Percentiles rank a stretch among this genome's conserved stretches.
Evolutionary conservation across 1,284 basidiomycete genomes (phyloP).

Genomic region (Phlebopus sp.): DNA sequence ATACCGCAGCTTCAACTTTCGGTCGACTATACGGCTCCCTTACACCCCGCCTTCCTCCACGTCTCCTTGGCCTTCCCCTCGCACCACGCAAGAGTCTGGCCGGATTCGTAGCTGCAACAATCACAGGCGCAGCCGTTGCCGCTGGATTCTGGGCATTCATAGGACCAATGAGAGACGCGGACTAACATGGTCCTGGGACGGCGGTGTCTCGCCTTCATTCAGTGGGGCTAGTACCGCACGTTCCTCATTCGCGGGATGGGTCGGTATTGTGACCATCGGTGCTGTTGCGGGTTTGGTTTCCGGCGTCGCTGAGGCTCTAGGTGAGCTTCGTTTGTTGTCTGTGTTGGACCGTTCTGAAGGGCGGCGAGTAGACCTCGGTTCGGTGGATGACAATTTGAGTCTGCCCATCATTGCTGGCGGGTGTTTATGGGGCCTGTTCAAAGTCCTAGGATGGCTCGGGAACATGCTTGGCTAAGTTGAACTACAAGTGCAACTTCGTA

Average conservation of each 20-base stretch:
- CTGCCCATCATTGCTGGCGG: constrained; percentile 89
- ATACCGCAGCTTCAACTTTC: constrained; percentile 92
- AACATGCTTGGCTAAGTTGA: constrained; percentile 16
- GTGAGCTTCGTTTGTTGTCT: constrained; percentile 43
- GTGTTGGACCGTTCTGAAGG: constrained; percentile 10
- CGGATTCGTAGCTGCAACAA: constrained; percentile 81
- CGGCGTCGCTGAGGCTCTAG: constrained; percentile 81
- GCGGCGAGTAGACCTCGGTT: constrained; percentile 70
- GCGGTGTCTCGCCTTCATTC: constrained; percentile 35
- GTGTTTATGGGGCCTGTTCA: constrained; percentile 73
- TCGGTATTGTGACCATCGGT: constrained; percentile 57
- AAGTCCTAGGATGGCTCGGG: constrained; percentile 35
- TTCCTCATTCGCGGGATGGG: constrained; percentile 40
- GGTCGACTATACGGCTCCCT: constrained; percentile 81
- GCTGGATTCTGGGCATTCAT: constrained; percentile 77
- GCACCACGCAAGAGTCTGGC: constrained; percentile 86
- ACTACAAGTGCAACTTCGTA: background rate
- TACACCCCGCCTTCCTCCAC: constrained; percentile 73
- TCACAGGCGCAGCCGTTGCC: constrained; percentile 75
- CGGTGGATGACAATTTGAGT: constrained; percentile 90
- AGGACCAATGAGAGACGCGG: constrained; percentile 43
- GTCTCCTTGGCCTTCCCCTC: constrained; percentile 66
- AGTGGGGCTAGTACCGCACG: background rate
- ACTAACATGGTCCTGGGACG: constrained; percentile 55
- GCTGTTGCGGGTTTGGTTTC: constrained; percentile 74